Base-by-base conservation (phyloP, 2,329 filamentous ascomycete genomes). In the Clarireedia hainanense region DNA sequence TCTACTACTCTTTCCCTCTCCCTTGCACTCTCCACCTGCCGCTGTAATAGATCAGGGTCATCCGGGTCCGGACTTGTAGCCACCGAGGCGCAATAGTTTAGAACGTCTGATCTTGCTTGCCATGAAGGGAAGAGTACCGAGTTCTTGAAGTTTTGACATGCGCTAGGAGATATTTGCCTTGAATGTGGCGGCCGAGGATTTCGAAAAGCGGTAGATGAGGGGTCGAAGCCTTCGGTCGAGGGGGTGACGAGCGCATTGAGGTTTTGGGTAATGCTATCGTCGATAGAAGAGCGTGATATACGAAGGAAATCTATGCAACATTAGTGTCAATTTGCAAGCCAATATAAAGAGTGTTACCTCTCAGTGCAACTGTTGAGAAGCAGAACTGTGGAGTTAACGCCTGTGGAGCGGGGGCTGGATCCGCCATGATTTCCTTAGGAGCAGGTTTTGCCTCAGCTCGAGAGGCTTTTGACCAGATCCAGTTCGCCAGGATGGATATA, bases 191-290 rank as follows among this genome's bases (percentile, higher is more conserved):
- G 72, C 42, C 77, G 73, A 2, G 80, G 75, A 24, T 76, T 75
- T 51, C 86, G 81, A 14, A 79, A 74, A 0, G 84, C 80, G 1
- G 90, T 95, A 1, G 89, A 91, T 0, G 79, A 74, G 1, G 92
- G 88, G 68, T 96, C 87, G 72, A 96, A 97, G 15, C 84, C 83
- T 40, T 73, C 72, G 46, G 77, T 75, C 12, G 88, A 79, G 0
- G 92, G 92, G 0, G 86, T 91, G 46, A 89, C 75, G 39, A 97
- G 80, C 1, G 90, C 89, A 75, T 97, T 97, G 59, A 99, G 82
- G 66, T 95, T 92, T 68, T 96, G 91, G 0, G 84, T 84, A 67
- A 99, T 97, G 46, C 88, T 90, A 72, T 99, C 94, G 73, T 99
- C 94, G 67, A 96, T 86, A 48, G 88, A 83, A 52, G 83, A 79